Conservation (phyloP, 345 rosid species). For the Brassica rapa region DNA sequence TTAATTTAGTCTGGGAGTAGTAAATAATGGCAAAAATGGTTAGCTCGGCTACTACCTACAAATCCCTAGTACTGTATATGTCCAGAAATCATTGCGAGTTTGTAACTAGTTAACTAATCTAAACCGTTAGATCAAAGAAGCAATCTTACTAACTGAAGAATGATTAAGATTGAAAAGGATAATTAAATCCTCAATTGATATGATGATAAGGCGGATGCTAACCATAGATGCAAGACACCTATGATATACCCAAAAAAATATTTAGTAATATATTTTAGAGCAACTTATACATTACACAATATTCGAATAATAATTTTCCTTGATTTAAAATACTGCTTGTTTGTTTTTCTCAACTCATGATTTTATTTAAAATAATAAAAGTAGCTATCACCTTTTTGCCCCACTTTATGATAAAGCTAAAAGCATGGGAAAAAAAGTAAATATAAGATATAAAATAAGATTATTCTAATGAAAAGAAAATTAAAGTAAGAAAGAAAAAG, state of each 20-base stretch:
- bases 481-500: slow-evolving; percentile 40
- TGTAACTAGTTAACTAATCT: slow-evolving; percentile 12
- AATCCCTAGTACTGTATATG: slow-evolving; percentile 2
- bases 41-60: slow-evolving; percentile 23
- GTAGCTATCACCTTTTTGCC: slow-evolving; percentile 62
- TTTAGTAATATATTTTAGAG: slow-evolving; percentile 23
- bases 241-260: slow-evolving; percentile 19
- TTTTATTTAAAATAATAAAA: slow-evolving; percentile 42
- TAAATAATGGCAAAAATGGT: background rate
- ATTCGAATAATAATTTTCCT: slow-evolving; percentile 33
- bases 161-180: background rate
- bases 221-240: slow-evolving; percentile 33
- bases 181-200: background rate
- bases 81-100: slow-evolving; percentile 14
- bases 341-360: slow-evolving; percentile 33
- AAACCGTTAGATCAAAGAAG: slow-evolving; percentile 18
- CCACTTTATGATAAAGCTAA: slow-evolving; percentile 93
- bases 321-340: slow-evolving; percentile 1
- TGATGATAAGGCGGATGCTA: slow-evolving; percentile 17
- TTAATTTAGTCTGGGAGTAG: background rate
- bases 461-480: slow-evolving; percentile 32
- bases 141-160: background rate
- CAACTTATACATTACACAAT: slow-evolving; percentile 27
- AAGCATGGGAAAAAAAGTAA: slow-evolving; percentile 56
- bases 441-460: slow-evolving; percentile 44